phyloP scores from a whole-genome alignment of 805 yeast species.

The Trichomonascus vanleenenianus region DNA sequence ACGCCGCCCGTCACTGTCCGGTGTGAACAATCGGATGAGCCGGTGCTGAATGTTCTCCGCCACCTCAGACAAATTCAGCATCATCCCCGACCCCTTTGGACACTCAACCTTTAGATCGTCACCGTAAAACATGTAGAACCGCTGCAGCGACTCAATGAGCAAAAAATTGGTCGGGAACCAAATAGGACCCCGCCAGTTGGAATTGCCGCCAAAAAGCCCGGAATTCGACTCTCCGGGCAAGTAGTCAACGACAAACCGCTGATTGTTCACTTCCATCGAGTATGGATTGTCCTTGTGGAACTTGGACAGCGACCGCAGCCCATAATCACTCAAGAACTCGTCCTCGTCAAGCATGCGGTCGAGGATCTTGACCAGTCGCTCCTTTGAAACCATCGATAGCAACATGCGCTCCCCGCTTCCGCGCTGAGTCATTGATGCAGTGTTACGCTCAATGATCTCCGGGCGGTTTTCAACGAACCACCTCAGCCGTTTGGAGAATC shows the following conservation, averaged over 20 bases:
- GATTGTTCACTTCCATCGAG: conserved; percentile 74
- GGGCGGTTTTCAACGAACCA: conserved; percentile 75
- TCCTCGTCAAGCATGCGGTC: conserved; percentile 76
- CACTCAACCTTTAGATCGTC: conserved; percentile 77
- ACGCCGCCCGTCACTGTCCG: conserved; percentile 52
- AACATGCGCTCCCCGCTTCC: conserved; percentile 80
- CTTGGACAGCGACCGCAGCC: conserved; percentile 82
- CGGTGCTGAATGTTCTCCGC: conserved; percentile 88
- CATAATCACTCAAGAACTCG: conserved; percentile 78
- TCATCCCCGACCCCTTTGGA: conserved; percentile 76
- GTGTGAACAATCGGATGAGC: conserved; percentile 68
- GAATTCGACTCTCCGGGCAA: conserved; percentile 86
- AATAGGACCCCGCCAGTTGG: conserved; percentile 96
- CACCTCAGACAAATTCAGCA: conserved; percentile 73
- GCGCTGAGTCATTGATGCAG: conserved; percentile 70
- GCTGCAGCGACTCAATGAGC: conserved; percentile 76
- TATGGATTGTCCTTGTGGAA: conserved; percentile 80
- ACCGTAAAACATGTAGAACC: conserved; percentile 85
- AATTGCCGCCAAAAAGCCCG: conserved; percentile 93
- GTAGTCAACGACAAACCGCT: conserved; percentile 60
- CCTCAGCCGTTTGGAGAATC: conserved; percentile 70
- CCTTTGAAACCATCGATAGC: conserved; percentile 72
- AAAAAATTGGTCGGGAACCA: conserved; percentile 93
- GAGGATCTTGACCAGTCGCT: conserved; percentile 66
- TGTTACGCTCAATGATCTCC: conserved; percentile 67